Conservation (phyloP, 768 basidiomycete species). For the Cubamyces lactineus region DNA sequence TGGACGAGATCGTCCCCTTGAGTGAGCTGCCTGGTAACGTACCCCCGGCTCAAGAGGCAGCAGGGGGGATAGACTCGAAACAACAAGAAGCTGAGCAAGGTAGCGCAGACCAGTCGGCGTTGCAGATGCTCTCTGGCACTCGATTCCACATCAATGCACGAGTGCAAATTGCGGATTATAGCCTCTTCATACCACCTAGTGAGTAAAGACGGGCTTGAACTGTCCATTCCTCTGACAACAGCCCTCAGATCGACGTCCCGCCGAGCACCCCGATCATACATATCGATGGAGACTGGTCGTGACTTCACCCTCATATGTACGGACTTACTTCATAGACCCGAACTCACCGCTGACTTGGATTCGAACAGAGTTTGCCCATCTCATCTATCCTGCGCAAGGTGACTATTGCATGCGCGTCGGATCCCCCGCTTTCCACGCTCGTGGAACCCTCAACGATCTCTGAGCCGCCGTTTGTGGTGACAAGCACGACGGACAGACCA, state of each 20-base stretch:
- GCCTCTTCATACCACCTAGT: conserved; percentile 48
- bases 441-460: conserved; percentile 37
- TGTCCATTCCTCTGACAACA: background rate
- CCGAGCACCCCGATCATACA: conserved; percentile 34
- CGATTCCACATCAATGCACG: conserved; percentile 53
- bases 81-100: background rate
- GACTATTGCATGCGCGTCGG: conserved; percentile 41
- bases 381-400: conserved; percentile 38
- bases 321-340: too few relatives aligned
- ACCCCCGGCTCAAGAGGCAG: background rate
- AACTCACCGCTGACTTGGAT: background rate
- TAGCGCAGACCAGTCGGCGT: background rate
- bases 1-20: conserved; percentile 34
- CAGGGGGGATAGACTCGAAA: background rate
- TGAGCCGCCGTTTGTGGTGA: conserved; percentile 45
- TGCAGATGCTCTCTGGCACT: conserved; percentile 31
- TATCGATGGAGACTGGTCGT: conserved; percentile 53
- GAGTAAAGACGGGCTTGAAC: conserved; percentile 8
- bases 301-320: conserved; percentile 24
- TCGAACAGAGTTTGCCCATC: conserved; percentile 39
- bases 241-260: conserved; percentile 38
- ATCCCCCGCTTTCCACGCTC: conserved; percentile 42
- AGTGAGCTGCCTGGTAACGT: background rate
- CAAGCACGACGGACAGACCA: conserved; percentile 46
- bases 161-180: conserved; percentile 47